phyloP scores from a whole-genome alignment of 2,329 filamentous ascomycete species.

The Verticillium isaacii region DNA sequence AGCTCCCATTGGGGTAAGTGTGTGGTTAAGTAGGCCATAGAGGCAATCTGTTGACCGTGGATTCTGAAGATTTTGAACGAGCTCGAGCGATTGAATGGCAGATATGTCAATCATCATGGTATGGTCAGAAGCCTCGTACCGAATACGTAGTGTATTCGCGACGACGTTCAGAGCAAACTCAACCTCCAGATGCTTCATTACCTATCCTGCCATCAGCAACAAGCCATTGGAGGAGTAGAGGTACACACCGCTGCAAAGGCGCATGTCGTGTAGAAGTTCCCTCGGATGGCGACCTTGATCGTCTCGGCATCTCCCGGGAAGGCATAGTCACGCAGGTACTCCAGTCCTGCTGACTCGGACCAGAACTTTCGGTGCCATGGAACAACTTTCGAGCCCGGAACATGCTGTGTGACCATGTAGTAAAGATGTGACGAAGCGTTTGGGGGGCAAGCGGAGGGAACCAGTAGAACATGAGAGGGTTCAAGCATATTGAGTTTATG shows the following conservation, averaged over 20 bases:
- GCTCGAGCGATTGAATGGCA: slow-evolving; percentile 80
- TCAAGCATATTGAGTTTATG: slow-evolving; percentile 81
- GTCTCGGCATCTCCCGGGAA: slow-evolving; percentile 76
- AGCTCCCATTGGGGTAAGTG: slow-evolving; percentile 81
- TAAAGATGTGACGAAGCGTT: slow-evolving; percentile 69
- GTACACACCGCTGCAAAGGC: slow-evolving; percentile 75
- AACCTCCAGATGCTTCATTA: slow-evolving; percentile 73
- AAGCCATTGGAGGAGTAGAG: neutral
- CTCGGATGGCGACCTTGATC: slow-evolving; percentile 71
- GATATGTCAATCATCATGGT: slow-evolving; percentile 95
- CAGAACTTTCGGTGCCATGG: slow-evolving; percentile 74
- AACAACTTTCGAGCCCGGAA: slow-evolving; percentile 57
- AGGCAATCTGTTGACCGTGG: slow-evolving; percentile 76
- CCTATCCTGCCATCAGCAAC: slow-evolving; percentile 41
- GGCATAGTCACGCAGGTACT: slow-evolving; percentile 74
- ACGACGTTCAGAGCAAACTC: slow-evolving; percentile 65
- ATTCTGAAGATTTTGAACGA: slow-evolving; percentile 81
- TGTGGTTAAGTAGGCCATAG: slow-evolving; percentile 81
- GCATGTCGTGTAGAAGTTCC: slow-evolving; percentile 83
- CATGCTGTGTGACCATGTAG: slow-evolving; percentile 67
- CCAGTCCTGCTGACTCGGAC: slow-evolving; percentile 73
- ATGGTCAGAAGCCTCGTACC: slow-evolving; percentile 82
- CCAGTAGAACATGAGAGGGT: slow-evolving; percentile 75
- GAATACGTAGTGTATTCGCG: slow-evolving; percentile 76
- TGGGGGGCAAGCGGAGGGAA: slow-evolving; percentile 61